These are phyloP conservation scores for Abelmoschus esculentus DNA, from an alignment of 345 rosid genomes.

Conservation along the genomic window DNA sequence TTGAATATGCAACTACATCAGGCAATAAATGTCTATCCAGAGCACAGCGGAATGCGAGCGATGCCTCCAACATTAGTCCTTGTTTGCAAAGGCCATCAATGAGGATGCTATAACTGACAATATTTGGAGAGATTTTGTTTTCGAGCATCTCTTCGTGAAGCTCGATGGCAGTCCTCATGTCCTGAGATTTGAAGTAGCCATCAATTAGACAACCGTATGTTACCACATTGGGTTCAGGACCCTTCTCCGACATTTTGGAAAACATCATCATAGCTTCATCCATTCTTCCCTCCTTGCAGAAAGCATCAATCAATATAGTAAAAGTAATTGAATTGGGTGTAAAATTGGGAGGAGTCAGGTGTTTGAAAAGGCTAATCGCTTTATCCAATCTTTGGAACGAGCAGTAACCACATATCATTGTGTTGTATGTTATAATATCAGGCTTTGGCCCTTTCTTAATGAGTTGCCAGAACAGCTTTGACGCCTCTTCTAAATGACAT, in stretches of 20 bases:
- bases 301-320: slow-evolving; percentile 42
- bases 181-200: slow-evolving; percentile 33
- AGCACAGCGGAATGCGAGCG: slow-evolving; percentile 28
- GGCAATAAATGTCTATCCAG: slow-evolving; percentile 28
- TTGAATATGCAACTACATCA: slow-evolving; percentile 39
- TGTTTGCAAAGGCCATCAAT: slow-evolving; percentile 45
- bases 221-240: slow-evolving; percentile 36
- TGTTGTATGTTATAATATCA: slow-evolving; percentile 45
- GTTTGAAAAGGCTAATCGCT: slow-evolving; percentile 29
- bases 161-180: slow-evolving; percentile 29
- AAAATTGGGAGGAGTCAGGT: slow-evolving; percentile 19
- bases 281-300: slow-evolving; percentile 37
- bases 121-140: slow-evolving; percentile 33
- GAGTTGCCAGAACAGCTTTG: slow-evolving; percentile 22
- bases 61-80: slow-evolving; percentile 37
- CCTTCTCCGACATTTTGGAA: slow-evolving; percentile 29
- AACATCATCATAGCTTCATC: slow-evolving; percentile 37
- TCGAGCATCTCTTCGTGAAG: slow-evolving; percentile 42
- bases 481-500: slow-evolving; percentile 19
- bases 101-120: slow-evolving; percentile 43
- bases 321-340: slow-evolving; percentile 36
- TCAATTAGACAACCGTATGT: slow-evolving; percentile 45
- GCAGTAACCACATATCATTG: slow-evolving; percentile 44
- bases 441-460: slow-evolving; percentile 28
- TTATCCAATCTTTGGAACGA: slow-evolving; percentile 29